A percentile compares a stretch with the other conserved stretches of the same genome.
Evolutionary conservation across 495 filamentous ascomycete species (phyloP).

Genomic region (Aspergillus ellipticus): DNA sequence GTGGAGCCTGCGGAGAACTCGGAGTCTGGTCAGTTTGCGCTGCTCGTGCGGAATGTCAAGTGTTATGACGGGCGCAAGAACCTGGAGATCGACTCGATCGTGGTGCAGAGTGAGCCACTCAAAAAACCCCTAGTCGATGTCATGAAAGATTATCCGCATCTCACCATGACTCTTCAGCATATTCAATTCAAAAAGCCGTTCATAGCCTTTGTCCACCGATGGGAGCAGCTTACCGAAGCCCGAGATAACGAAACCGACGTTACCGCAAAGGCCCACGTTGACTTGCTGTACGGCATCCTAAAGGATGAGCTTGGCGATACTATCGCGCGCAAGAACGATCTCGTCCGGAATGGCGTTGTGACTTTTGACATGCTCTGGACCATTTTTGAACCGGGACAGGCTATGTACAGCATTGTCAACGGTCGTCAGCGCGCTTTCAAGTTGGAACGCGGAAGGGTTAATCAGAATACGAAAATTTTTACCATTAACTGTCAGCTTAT

Average conservation of each 20-base stretch:
- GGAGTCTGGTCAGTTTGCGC: conserved; percentile 48
- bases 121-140: conserved; percentile 54
- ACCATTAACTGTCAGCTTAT: conserved; percentile 31
- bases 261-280: conserved; percentile 52
- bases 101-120: conserved; percentile 61
- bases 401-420: conserved; percentile 34
- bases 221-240: conserved; percentile 50
- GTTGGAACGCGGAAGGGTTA: conserved; percentile 21
- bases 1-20: conserved; percentile 47
- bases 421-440: conserved; percentile 36
- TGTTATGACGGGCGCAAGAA: conserved; percentile 60
- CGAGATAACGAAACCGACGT: conserved; percentile 44
- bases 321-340: conserved; percentile 55
- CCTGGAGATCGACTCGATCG: conserved; percentile 57
- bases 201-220: conserved; percentile 63
- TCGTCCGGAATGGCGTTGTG: conserved; percentile 55
- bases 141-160: conserved; percentile 59
- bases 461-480: background rate
- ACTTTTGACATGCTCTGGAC: conserved; percentile 57
- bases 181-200: conserved; percentile 60
- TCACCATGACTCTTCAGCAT: conserved; percentile 56
- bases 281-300: conserved; percentile 53
- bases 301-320: conserved; percentile 55
- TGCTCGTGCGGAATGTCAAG: conserved; percentile 51
- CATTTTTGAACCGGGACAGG: conserved; percentile 47